Base-by-base conservation (phyloP, 1,139 yeast species). In the Yamadazyma diospyri region DNA sequence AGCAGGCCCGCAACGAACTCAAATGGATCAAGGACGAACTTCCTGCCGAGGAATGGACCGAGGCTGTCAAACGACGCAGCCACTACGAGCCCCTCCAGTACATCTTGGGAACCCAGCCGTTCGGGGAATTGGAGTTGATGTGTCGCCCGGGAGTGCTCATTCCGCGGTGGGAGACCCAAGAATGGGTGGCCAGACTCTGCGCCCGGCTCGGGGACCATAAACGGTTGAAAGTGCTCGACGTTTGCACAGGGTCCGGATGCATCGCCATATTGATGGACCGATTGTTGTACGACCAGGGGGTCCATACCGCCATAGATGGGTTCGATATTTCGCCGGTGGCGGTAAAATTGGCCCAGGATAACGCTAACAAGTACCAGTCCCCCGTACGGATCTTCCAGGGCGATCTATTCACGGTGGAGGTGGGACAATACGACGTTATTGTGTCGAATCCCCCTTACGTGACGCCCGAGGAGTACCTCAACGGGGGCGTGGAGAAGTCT, bases 81-180 rank as follows among this genome's bases (percentile, higher is more conserved):
- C 51, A 53, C 12, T 62, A 66, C 8, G 75, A 69, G 13, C 97
- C 97, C 0, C 55, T 89, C 23, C 97, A 92, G 55, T 88, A 92
- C 53, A 74, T 92, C 6, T 61, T 92, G 15, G 88, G 89, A 1
- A 60, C 78, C 1, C 97, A 89, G 58, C 97, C 97, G 1, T 92
- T 92, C 61, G 95, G 94, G 0, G 43, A 56, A 0, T 53, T 89
- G 31, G 76, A 73, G 14, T 67, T 92, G 3, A 42, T 49, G 20
- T 86, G 96, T 48, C 48, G 57, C 16, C 65, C 64, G 1, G 78
- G 79, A 0, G 97, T 87, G 2, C 60, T 92, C 39, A 88, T 92
- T 27, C 98, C 98, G 0, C 60, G 98, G 32, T 81, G 94, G 84
- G 98, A 92, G 51, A 92, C 98, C 0, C 97, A 92, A 51, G 96